Base-by-base conservation (phyloP, 2,329 filamentous ascomycete species). In the Epichloe coenophiala region DNA sequence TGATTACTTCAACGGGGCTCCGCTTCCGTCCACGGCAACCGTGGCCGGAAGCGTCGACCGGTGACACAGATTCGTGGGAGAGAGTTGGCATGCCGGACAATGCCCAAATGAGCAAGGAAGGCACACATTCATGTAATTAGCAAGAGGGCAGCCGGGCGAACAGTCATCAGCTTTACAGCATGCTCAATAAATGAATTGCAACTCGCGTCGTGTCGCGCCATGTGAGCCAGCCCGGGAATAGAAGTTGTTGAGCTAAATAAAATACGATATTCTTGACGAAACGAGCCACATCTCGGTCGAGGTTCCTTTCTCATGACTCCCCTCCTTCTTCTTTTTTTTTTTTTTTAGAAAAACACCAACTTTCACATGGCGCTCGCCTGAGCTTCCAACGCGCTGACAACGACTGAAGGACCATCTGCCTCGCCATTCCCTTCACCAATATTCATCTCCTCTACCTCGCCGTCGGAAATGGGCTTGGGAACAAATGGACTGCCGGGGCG, bases 401-500 rank as follows among this genome's bases (percentile, higher is more conserved):
- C 44, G 37, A 42, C 50, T 40, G 51, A 57, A 17, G 47, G 38
- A 19, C 52, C 48, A 27, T 52, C 46, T 38, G 39, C 43, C 12
- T 47, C 35, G 6, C 50, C 45, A 36, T 49, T 48, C 8, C 2
- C 11, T 36, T 46, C 51, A 42, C 59, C 56, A 38, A 54, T 49
- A 27, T 53, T 47, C 47, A 55, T 50, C 33, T 49, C 45, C 33
- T 45, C 36, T 27, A 49, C 45, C 17, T 53, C 48, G 15, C 35
- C 52, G 8, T 54, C 50, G 1, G 72, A 55, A 72, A 74, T 8
- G 75, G 76, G 53, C 76, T 75, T 68, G 8, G 81, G 72, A 45
- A 83, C 74, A 19, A 59, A 58, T 5, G 85, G 85, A 40, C 84
- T 88, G 36, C 77, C 76, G 3, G 84, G 81, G 54, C 82, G 74